phyloP scores from a whole-genome alignment of 371 early-diverging fungal genomes.

The Massospora cicadina region DNA sequence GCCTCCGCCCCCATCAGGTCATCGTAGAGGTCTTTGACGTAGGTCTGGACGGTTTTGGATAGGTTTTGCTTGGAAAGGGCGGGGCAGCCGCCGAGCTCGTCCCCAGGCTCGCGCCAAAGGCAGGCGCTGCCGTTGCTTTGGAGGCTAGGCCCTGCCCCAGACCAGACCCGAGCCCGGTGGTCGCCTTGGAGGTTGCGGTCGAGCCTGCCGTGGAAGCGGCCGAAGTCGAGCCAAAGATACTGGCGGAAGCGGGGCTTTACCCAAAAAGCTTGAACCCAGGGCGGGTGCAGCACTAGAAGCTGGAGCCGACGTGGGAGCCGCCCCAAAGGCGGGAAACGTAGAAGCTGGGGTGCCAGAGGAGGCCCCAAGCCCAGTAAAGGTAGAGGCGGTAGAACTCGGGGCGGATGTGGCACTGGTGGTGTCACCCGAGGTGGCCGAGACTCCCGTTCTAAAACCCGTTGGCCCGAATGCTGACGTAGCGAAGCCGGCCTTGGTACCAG shows the following conservation, averaged over 20 bases:
- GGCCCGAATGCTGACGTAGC: too few species aligned
- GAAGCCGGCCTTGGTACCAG: not conserved
- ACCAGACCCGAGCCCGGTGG: too few species aligned
- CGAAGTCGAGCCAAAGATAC: not conserved
- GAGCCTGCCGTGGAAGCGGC: not conserved
- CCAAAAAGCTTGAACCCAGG: too few species aligned
- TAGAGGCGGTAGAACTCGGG: not conserved
- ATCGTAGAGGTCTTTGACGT: not conserved
- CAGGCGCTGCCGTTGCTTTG: not conserved
- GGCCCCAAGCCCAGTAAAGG: not conserved
- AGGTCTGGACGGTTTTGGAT: not conserved
- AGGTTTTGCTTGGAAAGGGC: not conserved
- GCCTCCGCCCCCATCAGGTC: not conserved
- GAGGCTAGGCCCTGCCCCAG: not conserved
- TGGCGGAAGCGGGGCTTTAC: not conserved
- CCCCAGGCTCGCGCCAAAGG: too few species aligned
- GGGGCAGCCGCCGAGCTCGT: too few species aligned
- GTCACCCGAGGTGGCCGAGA: too few species aligned
- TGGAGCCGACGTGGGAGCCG: not conserved
- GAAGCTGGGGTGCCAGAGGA: not conserved
- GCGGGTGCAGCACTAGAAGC: too few species aligned
- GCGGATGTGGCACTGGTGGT: not conserved
- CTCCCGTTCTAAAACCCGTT: too few species aligned
- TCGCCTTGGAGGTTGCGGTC: too few species aligned
- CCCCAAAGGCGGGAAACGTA: not conserved